phyloP scores from a whole-genome alignment of 805 yeast species.

The Yarrowia divulgata region DNA sequence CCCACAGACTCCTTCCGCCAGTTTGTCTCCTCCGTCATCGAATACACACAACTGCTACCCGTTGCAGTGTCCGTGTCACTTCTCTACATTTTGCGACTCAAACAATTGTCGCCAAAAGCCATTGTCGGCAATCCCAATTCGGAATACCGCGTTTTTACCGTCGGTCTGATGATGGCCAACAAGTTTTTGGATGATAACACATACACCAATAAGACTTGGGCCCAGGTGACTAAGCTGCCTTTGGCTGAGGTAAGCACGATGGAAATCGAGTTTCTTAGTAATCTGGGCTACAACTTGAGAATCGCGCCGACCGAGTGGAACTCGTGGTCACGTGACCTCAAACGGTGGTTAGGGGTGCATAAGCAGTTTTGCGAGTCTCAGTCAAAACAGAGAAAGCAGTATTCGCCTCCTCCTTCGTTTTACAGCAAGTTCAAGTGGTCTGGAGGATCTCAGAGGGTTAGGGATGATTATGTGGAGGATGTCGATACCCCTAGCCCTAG shows the following conservation, averaged over 20 bases:
- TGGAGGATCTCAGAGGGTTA: background rate
- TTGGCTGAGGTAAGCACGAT: slow-evolving; percentile 62
- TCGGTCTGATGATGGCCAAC: slow-evolving; percentile 81
- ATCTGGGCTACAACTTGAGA: slow-evolving; percentile 64
- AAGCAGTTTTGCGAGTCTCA: background rate
- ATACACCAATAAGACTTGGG: slow-evolving; percentile 89
- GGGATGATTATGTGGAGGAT: slow-evolving; percentile 3
- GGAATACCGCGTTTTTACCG: slow-evolving; percentile 56
- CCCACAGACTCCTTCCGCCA: slow-evolving; percentile 47
- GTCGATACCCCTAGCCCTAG: slow-evolving; percentile 13
- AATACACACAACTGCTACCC: slow-evolving; percentile 48
- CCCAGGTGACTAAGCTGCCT: slow-evolving; percentile 81
- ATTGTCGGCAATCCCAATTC: slow-evolving; percentile 48
- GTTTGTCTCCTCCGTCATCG: slow-evolving; percentile 47
- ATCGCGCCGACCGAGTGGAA: slow-evolving; percentile 50
- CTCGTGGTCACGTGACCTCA: slow-evolving; percentile 43
- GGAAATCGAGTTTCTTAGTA: slow-evolving; percentile 72
- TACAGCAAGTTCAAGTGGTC: slow-evolving; percentile 34
- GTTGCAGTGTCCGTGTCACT: slow-evolving; percentile 49
- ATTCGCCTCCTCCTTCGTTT: slow-evolving; percentile 25
- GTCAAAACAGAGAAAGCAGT: slow-evolving; percentile 6
- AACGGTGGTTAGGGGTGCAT: slow-evolving; percentile 15
- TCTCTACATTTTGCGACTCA: slow-evolving; percentile 49
- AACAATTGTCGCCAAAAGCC: slow-evolving; percentile 43
- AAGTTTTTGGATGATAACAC: slow-evolving; percentile 94